Evolutionary conservation across 371 early-diverging fungal genomes (phyloP).

Genomic region (Phascolomyces articulosus): DNA sequence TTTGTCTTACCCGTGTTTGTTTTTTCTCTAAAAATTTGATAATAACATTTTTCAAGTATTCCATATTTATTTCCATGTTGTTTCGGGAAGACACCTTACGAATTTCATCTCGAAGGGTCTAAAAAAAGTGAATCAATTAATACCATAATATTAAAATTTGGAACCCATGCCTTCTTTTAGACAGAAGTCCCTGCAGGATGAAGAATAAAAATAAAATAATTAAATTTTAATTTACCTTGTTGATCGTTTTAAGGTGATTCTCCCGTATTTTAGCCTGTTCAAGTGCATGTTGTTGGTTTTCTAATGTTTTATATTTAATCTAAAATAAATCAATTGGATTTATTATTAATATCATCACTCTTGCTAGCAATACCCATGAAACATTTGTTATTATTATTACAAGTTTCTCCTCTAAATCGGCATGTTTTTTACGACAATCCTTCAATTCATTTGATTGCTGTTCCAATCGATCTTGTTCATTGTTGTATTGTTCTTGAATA

Average conservation of each 20-base stretch:
- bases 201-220: neutral
- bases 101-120: slow-evolving; percentile 66
- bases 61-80: slow-evolving; percentile 60
- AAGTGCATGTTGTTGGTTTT: slow-evolving; percentile 31
- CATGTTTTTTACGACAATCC: slow-evolving; percentile 29
- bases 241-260: slow-evolving; percentile 58
- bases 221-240: slow-evolving; percentile 39
- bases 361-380: neutral
- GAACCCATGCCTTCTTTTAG: too few relatives aligned
- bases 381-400: slow-evolving; percentile 14
- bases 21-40: slow-evolving; percentile 83
- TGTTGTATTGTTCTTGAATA: slow-evolving; percentile 4
- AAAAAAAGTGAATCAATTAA: too few relatives aligned
- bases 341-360: neutral
- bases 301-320: slow-evolving; percentile 3
- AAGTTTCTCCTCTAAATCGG: slow-evolving; percentile 14
- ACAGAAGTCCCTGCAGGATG: neutral
- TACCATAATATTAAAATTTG: too few relatives aligned
- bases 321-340: neutral
- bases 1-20: slow-evolving; percentile 58
- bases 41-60: slow-evolving; percentile 82
- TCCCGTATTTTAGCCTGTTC: slow-evolving; percentile 63
- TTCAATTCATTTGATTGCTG: slow-evolving; percentile 9
- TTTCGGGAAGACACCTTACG: slow-evolving; percentile 38
- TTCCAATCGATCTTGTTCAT: neutral